These are phyloP conservation scores for Petasospora fabianii DNA, from an alignment of 1,139 yeast species.

Conservation along the genomic window DNA sequence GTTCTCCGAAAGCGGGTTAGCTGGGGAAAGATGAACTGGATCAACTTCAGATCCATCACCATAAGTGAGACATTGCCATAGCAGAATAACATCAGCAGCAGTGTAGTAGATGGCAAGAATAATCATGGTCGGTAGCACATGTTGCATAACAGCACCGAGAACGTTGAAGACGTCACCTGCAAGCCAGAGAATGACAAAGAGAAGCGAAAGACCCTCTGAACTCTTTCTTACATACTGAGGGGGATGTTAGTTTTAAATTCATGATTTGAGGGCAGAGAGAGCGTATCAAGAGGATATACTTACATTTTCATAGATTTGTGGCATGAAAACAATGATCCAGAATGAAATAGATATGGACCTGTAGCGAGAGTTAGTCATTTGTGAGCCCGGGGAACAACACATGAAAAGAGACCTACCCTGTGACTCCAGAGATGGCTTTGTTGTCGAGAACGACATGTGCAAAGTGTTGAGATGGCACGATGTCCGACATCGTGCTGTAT, in stretches of 20 bases:
- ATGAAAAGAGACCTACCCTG: conserved; percentile 44
- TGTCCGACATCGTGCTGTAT: conserved; percentile 8
- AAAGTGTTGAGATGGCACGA: conserved; percentile 7
- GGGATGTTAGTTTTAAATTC: neutral
- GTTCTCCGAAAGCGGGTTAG: conserved; percentile 76
- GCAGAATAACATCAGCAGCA: conserved; percentile 77
- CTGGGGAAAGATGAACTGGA: conserved; percentile 81
- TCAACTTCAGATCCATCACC: conserved; percentile 57
- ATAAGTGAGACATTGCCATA: conserved; percentile 78
- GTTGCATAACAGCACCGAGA: conserved; percentile 82
- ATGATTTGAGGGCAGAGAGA: neutral
- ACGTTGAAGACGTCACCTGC: conserved; percentile 91
- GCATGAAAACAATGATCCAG: conserved; percentile 97
- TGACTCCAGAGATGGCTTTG: conserved; percentile 64
- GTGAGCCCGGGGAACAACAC: neutral
- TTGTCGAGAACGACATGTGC: conserved; percentile 23
- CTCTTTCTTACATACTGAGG: conserved; percentile 61
- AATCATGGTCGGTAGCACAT: conserved; percentile 89
- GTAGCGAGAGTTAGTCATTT: conserved; percentile 3
- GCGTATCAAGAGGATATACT: neutral
- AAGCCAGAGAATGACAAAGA: conserved; percentile 82
- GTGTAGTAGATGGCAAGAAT: conserved; percentile 89
- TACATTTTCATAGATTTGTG: conserved; percentile 84
- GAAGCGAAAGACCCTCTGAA: conserved; percentile 79
- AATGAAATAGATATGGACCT: conserved; percentile 82